These are phyloP conservation scores for Yamagishiella unicocca DNA, from an alignment of 139 green algal genomes.

Conservation along the genomic window DNA sequence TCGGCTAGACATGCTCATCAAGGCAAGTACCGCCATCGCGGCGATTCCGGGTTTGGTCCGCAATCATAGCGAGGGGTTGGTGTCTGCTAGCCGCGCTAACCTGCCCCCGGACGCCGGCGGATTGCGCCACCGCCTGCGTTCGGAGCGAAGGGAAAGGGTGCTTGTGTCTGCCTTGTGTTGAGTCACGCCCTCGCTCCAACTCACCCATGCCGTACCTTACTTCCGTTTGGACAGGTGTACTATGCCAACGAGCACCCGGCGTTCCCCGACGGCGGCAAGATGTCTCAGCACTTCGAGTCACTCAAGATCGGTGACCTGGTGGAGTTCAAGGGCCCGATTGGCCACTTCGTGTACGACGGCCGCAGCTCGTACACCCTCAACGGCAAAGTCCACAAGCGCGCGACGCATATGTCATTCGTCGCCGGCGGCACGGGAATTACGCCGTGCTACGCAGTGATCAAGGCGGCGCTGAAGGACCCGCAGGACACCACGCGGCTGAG, in stretches of 20 bases:
- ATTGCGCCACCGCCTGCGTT: no score
- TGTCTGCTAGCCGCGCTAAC: no score
- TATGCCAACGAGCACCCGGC: constrained; percentile 83
- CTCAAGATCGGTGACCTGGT: constrained; percentile 92
- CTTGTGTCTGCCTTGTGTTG: no score
- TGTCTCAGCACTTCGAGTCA: constrained; percentile 74
- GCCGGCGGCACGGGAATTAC: constrained; percentile 93
- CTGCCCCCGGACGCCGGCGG: no score
- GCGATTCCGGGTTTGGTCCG: no score
- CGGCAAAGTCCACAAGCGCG: constrained; percentile 57
- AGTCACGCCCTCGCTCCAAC: background rate
- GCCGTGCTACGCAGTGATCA: constrained; percentile 78
- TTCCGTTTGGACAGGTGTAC: constrained; percentile 61
- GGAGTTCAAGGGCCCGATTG: constrained; percentile 94
- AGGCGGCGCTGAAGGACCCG: constrained; percentile 84
- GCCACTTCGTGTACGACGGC: constrained; percentile 92
- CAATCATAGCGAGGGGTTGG: no score
- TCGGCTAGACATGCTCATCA: constrained; percentile 97
- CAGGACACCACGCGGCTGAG: constrained; percentile 86
- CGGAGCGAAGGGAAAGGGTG: no score
- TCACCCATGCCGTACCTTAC: background rate
- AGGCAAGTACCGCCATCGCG: constrained; percentile 69
- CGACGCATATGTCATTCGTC: constrained; percentile 87
- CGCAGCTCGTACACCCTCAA: constrained; percentile 74
- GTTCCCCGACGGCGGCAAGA: constrained; percentile 92